A percentile compares a stretch with the other conserved stretches of the same genome.
Evolutionary conservation across 106 monocot species (phyloP).

Genomic region (Dendrobium huoshanense): DNA sequence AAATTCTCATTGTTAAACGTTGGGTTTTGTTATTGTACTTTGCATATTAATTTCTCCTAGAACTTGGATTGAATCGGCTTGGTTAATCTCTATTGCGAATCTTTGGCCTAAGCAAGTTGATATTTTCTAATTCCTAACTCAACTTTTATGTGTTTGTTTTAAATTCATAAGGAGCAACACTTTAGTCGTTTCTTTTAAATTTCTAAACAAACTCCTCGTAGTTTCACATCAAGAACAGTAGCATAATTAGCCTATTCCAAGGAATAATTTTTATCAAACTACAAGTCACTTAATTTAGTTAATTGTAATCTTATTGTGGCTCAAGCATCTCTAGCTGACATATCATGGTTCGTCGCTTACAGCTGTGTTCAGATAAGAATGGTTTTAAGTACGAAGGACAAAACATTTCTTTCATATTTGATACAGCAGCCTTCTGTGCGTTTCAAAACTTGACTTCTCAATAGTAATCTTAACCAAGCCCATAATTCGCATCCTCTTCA

Average conservation of each 20-base stretch:
- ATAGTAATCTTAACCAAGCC: background rate
- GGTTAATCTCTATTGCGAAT: too few species aligned
- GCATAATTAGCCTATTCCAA: background rate
- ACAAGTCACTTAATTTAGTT: background rate
- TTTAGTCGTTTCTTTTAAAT: too few species aligned
- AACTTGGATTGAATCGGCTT: too few species aligned
- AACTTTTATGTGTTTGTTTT: too few species aligned
- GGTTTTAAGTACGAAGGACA: background rate
- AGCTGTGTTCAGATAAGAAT: background rate
- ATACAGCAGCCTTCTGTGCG: background rate
- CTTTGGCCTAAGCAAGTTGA: too few species aligned
- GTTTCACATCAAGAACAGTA: too few species aligned
- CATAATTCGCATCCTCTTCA: conserved; percentile 3
- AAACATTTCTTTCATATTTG: background rate
- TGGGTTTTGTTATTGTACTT: too few species aligned
- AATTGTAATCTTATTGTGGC: background rate
- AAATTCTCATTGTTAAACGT: too few species aligned
- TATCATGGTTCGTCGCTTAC: background rate
- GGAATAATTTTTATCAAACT: background rate
- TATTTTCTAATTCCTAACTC: too few species aligned
- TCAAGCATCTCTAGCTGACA: background rate
- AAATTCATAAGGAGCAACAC: too few species aligned
- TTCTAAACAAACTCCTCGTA: too few species aligned
- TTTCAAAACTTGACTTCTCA: background rate
- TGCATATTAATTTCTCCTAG: too few species aligned